Conservation (phyloP, 2,329 filamentous ascomycete species). For the Aureobasidium sp. region DNA sequence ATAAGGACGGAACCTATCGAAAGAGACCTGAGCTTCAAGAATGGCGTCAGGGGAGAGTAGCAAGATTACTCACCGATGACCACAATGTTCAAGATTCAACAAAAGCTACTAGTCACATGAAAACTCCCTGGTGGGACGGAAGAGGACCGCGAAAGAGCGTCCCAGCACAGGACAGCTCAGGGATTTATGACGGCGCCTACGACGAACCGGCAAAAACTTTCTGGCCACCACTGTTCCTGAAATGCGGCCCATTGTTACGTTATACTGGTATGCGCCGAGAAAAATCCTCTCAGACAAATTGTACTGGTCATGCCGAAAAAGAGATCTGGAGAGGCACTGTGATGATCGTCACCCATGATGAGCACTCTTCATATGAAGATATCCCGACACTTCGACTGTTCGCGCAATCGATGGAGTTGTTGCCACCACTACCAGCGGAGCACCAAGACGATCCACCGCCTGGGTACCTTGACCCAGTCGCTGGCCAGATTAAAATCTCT, state of each 20-base stretch:
- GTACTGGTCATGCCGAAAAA: slow-evolving; percentile 44
- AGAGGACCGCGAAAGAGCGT: slow-evolving; percentile 23
- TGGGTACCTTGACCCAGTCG: slow-evolving; percentile 83
- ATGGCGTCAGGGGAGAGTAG: slow-evolving; percentile 38
- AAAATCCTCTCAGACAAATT: slow-evolving; percentile 23
- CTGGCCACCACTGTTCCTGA: slow-evolving; percentile 74
- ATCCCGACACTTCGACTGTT: slow-evolving; percentile 75
- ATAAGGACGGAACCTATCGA: slow-evolving; percentile 47
- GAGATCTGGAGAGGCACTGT: slow-evolving; percentile 90
- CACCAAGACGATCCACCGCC: slow-evolving; percentile 57
- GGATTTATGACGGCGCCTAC: slow-evolving; percentile 52
- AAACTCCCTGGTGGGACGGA: slow-evolving; percentile 67
- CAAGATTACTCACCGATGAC: slow-evolving; percentile 36
- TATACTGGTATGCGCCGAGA: slow-evolving; percentile 78
- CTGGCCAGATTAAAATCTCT: slow-evolving; percentile 78
- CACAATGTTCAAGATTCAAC: slow-evolving; percentile 31
- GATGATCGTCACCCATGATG: slow-evolving; percentile 90
- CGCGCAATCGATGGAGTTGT: slow-evolving; percentile 73
- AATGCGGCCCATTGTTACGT: slow-evolving; percentile 82
- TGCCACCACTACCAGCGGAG: slow-evolving; percentile 68
- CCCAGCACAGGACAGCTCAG: neutral
- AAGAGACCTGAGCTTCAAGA: slow-evolving; percentile 51
- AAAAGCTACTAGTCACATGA: slow-evolving; percentile 9
- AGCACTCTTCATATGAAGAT: slow-evolving; percentile 74
- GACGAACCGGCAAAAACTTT: slow-evolving; percentile 64